Conservation (phyloP, 2,329 filamentous ascomycete species). For the Fusarium sp. region DNA sequence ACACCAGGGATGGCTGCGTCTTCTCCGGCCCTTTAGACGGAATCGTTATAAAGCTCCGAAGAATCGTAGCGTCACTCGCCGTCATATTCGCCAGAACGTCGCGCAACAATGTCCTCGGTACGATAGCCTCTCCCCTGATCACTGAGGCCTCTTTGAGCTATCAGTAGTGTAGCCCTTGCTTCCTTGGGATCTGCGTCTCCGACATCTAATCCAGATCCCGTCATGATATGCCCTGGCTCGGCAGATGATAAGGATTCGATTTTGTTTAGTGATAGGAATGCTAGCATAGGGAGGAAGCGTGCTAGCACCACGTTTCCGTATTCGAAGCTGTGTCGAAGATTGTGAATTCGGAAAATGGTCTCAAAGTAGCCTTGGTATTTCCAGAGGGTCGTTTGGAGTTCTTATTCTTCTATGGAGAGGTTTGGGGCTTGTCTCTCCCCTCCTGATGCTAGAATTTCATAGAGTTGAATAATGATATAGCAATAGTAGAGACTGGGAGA, state of each 20-base stretch:
- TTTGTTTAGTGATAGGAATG: neutral
- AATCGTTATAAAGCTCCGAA: slow-evolving; percentile 4
- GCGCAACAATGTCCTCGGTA: neutral
- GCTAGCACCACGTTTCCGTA: slow-evolving; percentile 12
- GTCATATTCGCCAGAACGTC: neutral
- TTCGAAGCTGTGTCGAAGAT: slow-evolving; percentile 16
- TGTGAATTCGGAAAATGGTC: slow-evolving; percentile 14
- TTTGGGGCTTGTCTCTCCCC: neutral
- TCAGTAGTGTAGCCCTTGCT: neutral
- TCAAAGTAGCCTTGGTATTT: slow-evolving; percentile 8
- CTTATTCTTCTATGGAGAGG: rapidly evolving
- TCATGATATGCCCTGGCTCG: too few relatives aligned
- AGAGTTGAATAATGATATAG: neutral
- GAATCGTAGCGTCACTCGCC: neutral
- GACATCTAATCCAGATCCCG: neutral
- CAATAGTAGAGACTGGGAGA: neutral
- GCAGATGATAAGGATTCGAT: neutral
- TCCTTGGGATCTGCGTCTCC: neutral
- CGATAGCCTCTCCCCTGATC: neutral
- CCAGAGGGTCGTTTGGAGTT: neutral
- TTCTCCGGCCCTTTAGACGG: neutral
- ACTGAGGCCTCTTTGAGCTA: neutral
- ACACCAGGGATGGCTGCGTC: neutral
- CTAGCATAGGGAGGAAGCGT: slow-evolving; percentile 3
- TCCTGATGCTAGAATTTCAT: neutral